phyloP scores from a whole-genome alignment of 1,284 basidiomycete genomes.

The Ganoderma boninense region DNA sequence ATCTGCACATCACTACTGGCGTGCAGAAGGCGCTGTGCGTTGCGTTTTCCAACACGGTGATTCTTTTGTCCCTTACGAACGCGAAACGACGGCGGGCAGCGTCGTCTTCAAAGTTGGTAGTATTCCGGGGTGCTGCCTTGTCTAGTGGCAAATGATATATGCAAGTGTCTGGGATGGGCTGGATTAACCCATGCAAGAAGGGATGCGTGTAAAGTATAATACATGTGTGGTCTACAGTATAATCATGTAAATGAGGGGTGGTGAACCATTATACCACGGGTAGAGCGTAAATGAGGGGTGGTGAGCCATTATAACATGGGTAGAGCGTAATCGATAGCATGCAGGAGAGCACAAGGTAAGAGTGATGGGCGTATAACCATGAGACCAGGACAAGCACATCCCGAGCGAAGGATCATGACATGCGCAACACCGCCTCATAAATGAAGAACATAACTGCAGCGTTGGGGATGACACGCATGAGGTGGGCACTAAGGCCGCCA shows the following conservation, averaged over 20 bases:
- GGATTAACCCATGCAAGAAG: not conserved
- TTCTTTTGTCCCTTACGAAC: too few relatives aligned
- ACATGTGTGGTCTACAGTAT: slow-evolving; percentile 27
- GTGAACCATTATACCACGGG: slow-evolving; percentile 24
- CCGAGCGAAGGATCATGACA: slow-evolving; percentile 41
- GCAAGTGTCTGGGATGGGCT: not conserved
- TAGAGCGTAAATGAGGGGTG: slow-evolving; percentile 30
- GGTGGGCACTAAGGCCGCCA: slow-evolving; percentile 92
- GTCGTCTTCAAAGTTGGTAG: too few relatives aligned
- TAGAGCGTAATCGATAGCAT: slow-evolving; percentile 29
- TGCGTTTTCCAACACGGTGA: too few relatives aligned
- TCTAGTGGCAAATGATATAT: too few relatives aligned
- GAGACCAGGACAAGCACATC: not conserved
- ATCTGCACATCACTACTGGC: not conserved
- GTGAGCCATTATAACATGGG: slow-evolving; percentile 23
- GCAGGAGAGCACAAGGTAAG: slow-evolving; percentile 14
- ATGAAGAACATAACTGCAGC: slow-evolving; percentile 96
- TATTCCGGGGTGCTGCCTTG: too few relatives aligned
- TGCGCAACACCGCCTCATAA: slow-evolving; percentile 80
- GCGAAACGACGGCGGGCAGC: too few relatives aligned
- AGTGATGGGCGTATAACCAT: not conserved
- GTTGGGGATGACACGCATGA: slow-evolving; percentile 97
- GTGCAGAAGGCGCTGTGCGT: not conserved
- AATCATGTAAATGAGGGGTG: slow-evolving; percentile 25
- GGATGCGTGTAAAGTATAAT: slow-evolving; percentile 22